These are phyloP conservation scores for Sarocladium oryzae DNA, from an alignment of 2,329 filamentous ascomycete genomes.

Conservation along the genomic window DNA sequence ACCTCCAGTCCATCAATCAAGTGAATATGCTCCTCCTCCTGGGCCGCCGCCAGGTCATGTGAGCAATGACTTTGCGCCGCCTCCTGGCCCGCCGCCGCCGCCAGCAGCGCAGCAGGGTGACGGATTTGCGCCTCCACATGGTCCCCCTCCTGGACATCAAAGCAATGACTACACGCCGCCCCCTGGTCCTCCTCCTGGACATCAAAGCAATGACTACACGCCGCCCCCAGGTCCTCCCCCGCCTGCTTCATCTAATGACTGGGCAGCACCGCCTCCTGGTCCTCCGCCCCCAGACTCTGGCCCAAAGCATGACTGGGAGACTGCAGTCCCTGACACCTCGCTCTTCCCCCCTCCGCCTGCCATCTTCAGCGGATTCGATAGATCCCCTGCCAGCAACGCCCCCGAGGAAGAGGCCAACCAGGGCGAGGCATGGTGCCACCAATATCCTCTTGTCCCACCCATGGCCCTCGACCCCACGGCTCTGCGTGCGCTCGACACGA, in stretches of 20 bases:
- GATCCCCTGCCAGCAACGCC: conserved; percentile 64
- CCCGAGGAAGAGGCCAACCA: conserved; percentile 55
- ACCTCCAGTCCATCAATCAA: conserved; percentile 4
- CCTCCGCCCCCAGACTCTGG: conserved; percentile 24
- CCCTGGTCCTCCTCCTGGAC: conserved; percentile 4
- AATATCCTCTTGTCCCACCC: conserved; percentile 52
- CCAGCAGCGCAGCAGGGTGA: background rate
- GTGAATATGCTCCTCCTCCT: conserved; percentile 16
- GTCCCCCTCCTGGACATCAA: background rate
- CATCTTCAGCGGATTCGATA: conserved; percentile 56
- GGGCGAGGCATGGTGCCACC: conserved; percentile 59
- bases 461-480: conserved; percentile 40
- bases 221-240: conserved; percentile 9
- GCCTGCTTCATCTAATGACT: conserved; percentile 13
- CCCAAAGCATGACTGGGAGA: conserved; percentile 60
- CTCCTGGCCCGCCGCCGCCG: conserved; percentile 2
- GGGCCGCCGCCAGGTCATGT: conserved; percentile 15
- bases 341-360: conserved; percentile 67
- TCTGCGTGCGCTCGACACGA: conserved; percentile 39
- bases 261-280: conserved; percentile 30
- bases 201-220: conserved; percentile 9
- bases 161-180: conserved; percentile 6
- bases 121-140: conserved; percentile 6
- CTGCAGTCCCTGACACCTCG: conserved; percentile 64
- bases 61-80: conserved; percentile 4